Conservation (phyloP, 805 yeast genomes). For the Schwanniomyces polymorphus region DNA sequence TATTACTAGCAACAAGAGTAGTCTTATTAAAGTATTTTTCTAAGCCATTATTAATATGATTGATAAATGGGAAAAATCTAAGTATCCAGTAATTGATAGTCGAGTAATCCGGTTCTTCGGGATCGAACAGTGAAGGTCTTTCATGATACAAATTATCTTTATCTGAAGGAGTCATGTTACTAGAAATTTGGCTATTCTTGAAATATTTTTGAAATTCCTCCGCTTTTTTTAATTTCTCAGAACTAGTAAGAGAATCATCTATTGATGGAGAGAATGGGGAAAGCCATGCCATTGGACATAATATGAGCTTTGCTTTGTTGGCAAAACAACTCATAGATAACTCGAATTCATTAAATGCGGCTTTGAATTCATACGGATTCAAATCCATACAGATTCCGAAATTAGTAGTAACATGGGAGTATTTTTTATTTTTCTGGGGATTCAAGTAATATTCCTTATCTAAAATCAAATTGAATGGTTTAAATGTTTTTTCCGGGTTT, state of each 20-base stretch:
- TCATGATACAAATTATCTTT: neutral
- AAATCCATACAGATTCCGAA: constrained; percentile 95
- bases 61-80: constrained; percentile 64
- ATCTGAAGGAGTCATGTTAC: neutral
- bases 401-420: constrained; percentile 32
- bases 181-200: neutral
- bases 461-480: constrained; percentile 42
- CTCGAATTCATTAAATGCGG: constrained; percentile 76
- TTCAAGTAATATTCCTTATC: constrained; percentile 16
- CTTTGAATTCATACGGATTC: constrained; percentile 80
- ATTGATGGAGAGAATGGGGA: constrained; percentile 48
- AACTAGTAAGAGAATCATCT: constrained; percentile 7
- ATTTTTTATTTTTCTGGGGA: constrained; percentile 20
- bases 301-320: constrained; percentile 52
- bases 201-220: constrained; percentile 1
- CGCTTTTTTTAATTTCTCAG: neutral
- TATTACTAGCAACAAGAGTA: constrained; percentile 58
- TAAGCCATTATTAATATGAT: constrained; percentile 27
- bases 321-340: constrained; percentile 55
- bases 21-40: constrained; percentile 22
- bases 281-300: constrained; percentile 90
- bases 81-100: constrained; percentile 74
- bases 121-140: constrained; percentile 7
- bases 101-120: constrained; percentile 42
- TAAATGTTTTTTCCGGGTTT: constrained; percentile 58